Evolutionary conservation across 306 rosid genomes (phyloP).

Genomic region (Gynostemma pentaphyllum): DNA sequence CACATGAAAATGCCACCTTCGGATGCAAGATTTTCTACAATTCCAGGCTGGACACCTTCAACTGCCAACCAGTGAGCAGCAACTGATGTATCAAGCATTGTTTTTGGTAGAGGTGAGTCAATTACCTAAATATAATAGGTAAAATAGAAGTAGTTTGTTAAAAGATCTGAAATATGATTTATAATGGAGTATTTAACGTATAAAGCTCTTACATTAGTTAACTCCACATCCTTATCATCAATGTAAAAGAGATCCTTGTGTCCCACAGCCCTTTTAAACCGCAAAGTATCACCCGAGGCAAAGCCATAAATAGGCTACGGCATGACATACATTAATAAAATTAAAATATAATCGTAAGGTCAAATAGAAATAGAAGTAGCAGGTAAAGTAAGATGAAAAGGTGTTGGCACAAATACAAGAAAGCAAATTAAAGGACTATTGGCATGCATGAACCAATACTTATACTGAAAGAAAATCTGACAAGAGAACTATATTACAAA

Average conservation of each 20-base stretch:
- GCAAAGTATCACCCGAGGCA: conserved; percentile 54
- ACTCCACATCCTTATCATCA: conserved; percentile 84
- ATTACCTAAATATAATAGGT: conserved; percentile 35
- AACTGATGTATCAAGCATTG: conserved; percentile 69
- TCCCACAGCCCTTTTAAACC: conserved; percentile 77
- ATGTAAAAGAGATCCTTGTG: conserved; percentile 83
- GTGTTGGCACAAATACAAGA: background rate
- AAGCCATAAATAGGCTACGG: conserved; percentile 78
- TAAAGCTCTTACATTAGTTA: conserved; percentile 61
- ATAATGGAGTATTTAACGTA: conserved; percentile 14
- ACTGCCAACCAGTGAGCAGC: conserved; percentile 77
- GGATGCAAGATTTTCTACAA: conserved; percentile 58
- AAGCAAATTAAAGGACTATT: background rate
- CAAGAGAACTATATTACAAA: background rate
- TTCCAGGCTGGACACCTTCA: conserved; percentile 90
- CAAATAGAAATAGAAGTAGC: background rate
- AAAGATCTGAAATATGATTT: conserved; percentile 3
- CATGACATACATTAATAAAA: conserved; percentile 14
- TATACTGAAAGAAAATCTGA: background rate
- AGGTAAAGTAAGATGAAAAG: background rate
- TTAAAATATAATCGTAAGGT: conserved; percentile 13
- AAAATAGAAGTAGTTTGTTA: background rate
- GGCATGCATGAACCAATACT: background rate
- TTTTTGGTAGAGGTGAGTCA: conserved; percentile 65
- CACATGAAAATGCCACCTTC: conserved; percentile 37